These are phyloP conservation scores for Podospora pseudocomata DNA, from an alignment of 495 filamentous ascomycete genomes.

Conservation along the genomic window DNA sequence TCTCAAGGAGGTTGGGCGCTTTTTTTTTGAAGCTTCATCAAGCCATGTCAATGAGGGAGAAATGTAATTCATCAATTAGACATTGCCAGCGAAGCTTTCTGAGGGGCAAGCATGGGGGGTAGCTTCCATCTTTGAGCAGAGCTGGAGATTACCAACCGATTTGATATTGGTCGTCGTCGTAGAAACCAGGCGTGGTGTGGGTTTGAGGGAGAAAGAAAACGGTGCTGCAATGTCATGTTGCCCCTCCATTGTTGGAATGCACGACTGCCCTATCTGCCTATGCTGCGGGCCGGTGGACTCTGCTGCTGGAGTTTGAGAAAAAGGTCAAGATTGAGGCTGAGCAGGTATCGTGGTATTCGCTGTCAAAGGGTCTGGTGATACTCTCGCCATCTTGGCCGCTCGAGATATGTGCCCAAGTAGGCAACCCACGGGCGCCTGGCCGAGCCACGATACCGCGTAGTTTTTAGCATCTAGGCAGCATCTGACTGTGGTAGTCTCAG, in stretches of 20 bases:
- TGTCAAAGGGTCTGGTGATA: background rate
- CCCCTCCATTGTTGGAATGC: background rate
- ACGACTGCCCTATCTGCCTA: background rate
- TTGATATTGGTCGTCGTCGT: background rate
- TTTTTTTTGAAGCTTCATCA: background rate
- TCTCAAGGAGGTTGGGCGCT: background rate
- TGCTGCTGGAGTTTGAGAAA: background rate
- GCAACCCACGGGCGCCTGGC: background rate
- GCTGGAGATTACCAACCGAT: background rate
- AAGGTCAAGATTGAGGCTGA: background rate
- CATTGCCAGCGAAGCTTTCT: background rate
- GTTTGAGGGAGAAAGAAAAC: background rate
- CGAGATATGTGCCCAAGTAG: background rate
- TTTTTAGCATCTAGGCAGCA: background rate
- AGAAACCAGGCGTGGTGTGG: background rate
- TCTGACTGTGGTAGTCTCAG: background rate
- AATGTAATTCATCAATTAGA: background rate
- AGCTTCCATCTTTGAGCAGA: background rate
- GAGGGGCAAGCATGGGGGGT: background rate
- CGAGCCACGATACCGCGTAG: background rate
- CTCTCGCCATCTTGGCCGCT: background rate
- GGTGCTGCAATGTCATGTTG: background rate
- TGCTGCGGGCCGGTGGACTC: background rate
- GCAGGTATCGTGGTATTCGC: background rate
- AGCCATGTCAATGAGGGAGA: background rate